These are phyloP conservation scores for Guadua angustifolia DNA, from an alignment of 176 grass and related monocot genomes.

Conservation along the genomic window DNA sequence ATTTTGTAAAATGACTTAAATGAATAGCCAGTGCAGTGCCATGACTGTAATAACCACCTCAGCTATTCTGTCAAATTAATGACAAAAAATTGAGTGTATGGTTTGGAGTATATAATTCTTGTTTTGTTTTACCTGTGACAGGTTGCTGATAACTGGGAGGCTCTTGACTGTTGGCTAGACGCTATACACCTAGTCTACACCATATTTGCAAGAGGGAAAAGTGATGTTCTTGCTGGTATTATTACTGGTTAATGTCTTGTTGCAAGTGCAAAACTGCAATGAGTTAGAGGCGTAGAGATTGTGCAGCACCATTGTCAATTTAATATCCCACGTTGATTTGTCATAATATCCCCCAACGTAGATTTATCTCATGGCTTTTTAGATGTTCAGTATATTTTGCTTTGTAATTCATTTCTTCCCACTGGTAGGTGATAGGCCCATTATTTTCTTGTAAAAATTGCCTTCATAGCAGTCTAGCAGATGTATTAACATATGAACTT, in stretches of 20 bases:
- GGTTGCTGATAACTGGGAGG: conserved; percentile 97
- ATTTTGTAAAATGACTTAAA: not conserved
- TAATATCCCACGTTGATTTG: conserved; percentile 10
- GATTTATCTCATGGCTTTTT: not conserved
- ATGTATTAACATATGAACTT: not conserved
- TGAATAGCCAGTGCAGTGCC: not conserved
- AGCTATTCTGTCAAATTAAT: not conserved
- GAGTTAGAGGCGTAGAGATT: conserved; percentile 15
- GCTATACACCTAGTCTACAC: conserved; percentile 93
- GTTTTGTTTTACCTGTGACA: conserved; percentile 8
- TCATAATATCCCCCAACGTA: not conserved
- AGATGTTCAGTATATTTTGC: not conserved
- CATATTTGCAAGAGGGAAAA: conserved; percentile 87
- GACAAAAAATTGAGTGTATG: not conserved
- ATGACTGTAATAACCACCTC: not conserved
- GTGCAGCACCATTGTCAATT: conserved; percentile 29
- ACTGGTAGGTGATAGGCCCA: not conserved
- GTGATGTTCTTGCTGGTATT: conserved; percentile 89
- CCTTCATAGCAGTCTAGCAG: not conserved
- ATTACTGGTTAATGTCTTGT: conserved; percentile 73
- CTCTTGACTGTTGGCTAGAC: conserved; percentile 84
- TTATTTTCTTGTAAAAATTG: not conserved
- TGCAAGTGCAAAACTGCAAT: not conserved
- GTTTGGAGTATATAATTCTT: conserved; percentile 10
- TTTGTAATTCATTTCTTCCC: not conserved